Percentiles rank a stretch among this genome's conserved stretches.
These are phyloP conservation scores for Draba incana DNA, from an alignment of 345 rosid species.

Conservation along the genomic window DNA sequence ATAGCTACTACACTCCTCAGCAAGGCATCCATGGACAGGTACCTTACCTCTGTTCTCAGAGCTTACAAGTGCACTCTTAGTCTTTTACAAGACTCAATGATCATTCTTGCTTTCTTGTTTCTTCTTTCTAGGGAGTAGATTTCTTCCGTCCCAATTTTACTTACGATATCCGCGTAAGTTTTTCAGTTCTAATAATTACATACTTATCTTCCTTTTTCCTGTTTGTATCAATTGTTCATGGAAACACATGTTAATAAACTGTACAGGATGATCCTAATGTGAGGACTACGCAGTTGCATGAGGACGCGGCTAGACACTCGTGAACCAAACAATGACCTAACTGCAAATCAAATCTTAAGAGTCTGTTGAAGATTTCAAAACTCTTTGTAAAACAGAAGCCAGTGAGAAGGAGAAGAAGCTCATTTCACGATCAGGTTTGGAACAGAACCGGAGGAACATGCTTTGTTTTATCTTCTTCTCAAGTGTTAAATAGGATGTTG, in stretches of 20 bases:
- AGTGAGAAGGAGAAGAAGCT: slow-evolving; percentile 9
- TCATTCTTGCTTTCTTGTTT: slow-evolving; percentile 15
- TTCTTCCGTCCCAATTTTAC: slow-evolving; percentile 62
- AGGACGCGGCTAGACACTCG: slow-evolving; percentile 72
- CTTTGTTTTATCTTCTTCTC: slow-evolving; percentile 23
- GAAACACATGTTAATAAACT: slow-evolving; percentile 8
- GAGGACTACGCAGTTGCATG: slow-evolving; percentile 69
- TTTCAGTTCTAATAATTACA: neutral
- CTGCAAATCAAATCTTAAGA: slow-evolving; percentile 6
- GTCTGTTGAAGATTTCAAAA: slow-evolving; percentile 23
- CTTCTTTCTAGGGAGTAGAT: slow-evolving; percentile 56
- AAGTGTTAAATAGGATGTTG: slow-evolving; percentile 32
- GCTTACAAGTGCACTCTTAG: slow-evolving; percentile 15
- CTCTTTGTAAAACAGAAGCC: slow-evolving; percentile 1
- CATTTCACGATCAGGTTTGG: slow-evolving; percentile 5
- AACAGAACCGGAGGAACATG: slow-evolving; percentile 18
- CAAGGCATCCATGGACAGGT: slow-evolving; percentile 69
- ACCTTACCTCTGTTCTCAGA: slow-evolving; percentile 17
- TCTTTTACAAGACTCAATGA: slow-evolving; percentile 3
- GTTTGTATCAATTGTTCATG: slow-evolving; percentile 28
- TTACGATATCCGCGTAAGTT: slow-evolving; percentile 62
- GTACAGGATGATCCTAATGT: slow-evolving; percentile 77
- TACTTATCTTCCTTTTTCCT: neutral
- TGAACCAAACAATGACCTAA: slow-evolving; percentile 33
- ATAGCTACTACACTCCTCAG: slow-evolving; percentile 54